Evolutionary conservation across 176 grass and related monocot species (phyloP).

Genomic region (Olyra latifolia): DNA sequence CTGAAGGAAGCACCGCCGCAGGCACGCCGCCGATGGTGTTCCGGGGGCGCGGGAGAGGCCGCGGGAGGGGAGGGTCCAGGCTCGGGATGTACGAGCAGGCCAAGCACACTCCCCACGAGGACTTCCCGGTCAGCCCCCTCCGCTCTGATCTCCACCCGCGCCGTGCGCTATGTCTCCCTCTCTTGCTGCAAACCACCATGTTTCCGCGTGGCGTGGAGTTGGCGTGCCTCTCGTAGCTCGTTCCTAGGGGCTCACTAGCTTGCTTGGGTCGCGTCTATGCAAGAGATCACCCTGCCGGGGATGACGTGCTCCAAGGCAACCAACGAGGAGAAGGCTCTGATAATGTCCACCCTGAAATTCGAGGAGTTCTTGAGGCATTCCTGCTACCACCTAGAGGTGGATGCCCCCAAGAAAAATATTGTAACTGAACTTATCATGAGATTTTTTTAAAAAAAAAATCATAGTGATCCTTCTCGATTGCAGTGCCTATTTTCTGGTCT

Average conservation of each 20-base stretch:
- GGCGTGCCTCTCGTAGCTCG: not conserved
- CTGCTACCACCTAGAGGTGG: slow-evolving; percentile 52
- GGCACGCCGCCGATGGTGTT: not conserved
- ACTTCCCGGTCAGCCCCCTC: slow-evolving; percentile 42
- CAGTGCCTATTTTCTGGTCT: not conserved
- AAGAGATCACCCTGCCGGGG: slow-evolving; percentile 41
- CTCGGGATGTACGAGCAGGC: not conserved
- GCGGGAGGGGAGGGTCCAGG: not conserved
- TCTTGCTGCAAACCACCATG: not conserved
- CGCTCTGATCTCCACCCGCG: not conserved
- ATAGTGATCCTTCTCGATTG: not conserved
- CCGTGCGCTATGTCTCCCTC: too few species aligned
- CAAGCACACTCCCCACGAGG: slow-evolving; percentile 38
- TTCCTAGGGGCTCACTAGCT: not conserved
- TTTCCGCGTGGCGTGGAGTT: not conserved
- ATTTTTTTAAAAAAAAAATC: not conserved
- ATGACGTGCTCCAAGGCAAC: slow-evolving; percentile 27
- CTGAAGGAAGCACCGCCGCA: not conserved
- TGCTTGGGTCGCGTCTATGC: not conserved
- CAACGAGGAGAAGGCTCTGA: slow-evolving; percentile 32
- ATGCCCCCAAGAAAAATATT: slow-evolving; percentile 50
- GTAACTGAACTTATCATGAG: not conserved
- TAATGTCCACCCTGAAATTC: slow-evolving; percentile 10
- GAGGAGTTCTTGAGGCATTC: slow-evolving; percentile 60
- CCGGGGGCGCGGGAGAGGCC: not conserved